A percentile compares a stretch with the other conserved stretches of the same genome.
These are phyloP conservation scores for Coniochaeta sp. DNA, from an alignment of 2,329 filamentous ascomycete genomes.

Conservation along the genomic window DNA sequence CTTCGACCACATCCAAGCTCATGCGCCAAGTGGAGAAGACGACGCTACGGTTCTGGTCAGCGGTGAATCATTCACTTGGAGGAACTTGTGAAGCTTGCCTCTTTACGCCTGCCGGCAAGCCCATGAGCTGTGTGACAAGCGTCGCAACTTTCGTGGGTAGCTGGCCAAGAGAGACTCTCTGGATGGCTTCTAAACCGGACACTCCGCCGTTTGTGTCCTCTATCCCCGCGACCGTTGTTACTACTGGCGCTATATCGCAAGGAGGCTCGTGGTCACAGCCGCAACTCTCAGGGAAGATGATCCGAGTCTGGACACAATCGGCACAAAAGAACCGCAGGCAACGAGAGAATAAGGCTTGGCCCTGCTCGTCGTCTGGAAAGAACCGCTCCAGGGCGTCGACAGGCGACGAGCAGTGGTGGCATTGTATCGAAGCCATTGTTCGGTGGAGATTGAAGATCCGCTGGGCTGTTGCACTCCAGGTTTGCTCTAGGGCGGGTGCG, in stretches of 20 bases:
- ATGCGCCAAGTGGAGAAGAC: slow-evolving; percentile 44
- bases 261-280: not conserved
- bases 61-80: not conserved
- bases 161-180: not conserved
- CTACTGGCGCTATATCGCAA: not conserved
- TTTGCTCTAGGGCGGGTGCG: not conserved
- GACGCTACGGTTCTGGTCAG: slow-evolving; percentile 24
- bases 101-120: slow-evolving; percentile 20
- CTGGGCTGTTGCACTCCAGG: slow-evolving; percentile 18
- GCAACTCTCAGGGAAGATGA: not conserved
- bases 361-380: slow-evolving; percentile 7
- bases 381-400: slow-evolving; percentile 16
- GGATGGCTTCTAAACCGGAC: not conserved
- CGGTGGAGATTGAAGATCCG: slow-evolving; percentile 23
- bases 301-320: slow-evolving; percentile 14
- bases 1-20: slow-evolving; percentile 37
- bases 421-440: slow-evolving; percentile 18
- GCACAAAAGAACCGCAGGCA: slow-evolving; percentile 26
- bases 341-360: slow-evolving; percentile 18
- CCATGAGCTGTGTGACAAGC: slow-evolving; percentile 23
- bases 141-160: slow-evolving; percentile 22
- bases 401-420: slow-evolving; percentile 18
- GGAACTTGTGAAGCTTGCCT: slow-evolving; percentile 18
- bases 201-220: not conserved
- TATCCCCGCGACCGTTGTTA: not conserved